Conservation (phyloP, 1,139 yeast species). For the Pneumocystis canis region DNA sequence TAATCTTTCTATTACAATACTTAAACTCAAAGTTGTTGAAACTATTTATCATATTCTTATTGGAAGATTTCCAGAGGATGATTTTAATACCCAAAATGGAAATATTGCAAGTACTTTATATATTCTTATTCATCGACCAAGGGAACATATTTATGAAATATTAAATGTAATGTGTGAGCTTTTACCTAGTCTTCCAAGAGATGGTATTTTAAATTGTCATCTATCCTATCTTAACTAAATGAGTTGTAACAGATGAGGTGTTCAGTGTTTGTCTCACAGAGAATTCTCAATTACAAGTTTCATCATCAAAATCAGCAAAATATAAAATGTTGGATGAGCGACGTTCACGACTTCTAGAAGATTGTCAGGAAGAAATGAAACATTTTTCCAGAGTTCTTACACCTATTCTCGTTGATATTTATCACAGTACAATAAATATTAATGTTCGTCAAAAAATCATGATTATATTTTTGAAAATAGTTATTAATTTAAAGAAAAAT, state of each 20-base stretch:
- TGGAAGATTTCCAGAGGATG: constrained; percentile 19
- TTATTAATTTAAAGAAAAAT: constrained; percentile 23
- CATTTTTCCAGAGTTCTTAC: constrained; percentile 39
- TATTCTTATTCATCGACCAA: constrained; percentile 61
- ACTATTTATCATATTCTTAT: constrained; percentile 24
- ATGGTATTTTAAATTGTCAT: constrained; percentile 5
- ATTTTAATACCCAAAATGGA: constrained; percentile 9
- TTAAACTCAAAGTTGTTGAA: constrained; percentile 21
- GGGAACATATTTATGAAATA: constrained; percentile 43
- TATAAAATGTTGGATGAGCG: background rate
- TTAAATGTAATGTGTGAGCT: constrained; percentile 44
- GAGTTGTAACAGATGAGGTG: constrained; percentile 5
- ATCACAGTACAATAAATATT: constrained; percentile 61
- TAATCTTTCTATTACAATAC: constrained; percentile 18
- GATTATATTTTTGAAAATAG: constrained; percentile 42
- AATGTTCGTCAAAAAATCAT: constrained; percentile 49
- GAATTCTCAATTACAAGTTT: constrained; percentile 3
- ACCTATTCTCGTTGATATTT: constrained; percentile 51
- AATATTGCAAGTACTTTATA: constrained; percentile 37
- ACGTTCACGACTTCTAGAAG: constrained; percentile 16
- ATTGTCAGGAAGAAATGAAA: constrained; percentile 17
- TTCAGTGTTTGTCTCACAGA: constrained; percentile 17
- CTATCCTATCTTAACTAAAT: background rate
- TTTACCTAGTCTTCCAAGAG: constrained; percentile 25
- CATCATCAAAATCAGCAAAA: constrained; percentile 18